phyloP scores from a whole-genome alignment of 192 early-diverging fungal genomes.

The Powellomyces hirtus region DNA sequence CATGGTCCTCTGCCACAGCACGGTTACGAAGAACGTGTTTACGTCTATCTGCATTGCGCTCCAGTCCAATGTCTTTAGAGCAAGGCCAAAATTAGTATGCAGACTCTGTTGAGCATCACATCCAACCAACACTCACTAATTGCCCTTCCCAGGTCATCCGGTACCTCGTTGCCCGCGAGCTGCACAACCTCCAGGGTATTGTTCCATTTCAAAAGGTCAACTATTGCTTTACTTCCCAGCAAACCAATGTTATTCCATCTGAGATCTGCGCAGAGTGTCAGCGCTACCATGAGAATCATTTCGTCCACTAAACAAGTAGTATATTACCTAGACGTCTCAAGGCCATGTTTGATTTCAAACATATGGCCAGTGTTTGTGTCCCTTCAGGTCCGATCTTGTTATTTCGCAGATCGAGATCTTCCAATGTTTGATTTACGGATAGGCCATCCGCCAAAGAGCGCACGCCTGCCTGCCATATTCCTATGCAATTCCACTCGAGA shows the following conservation, averaged over 20 bases:
- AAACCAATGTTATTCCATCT: conserved; percentile 59
- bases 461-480: conserved; percentile 57
- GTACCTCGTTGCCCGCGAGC: conserved; percentile 56
- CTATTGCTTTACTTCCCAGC: conserved; percentile 46
- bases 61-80: conserved; percentile 27
- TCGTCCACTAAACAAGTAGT: not conserved
- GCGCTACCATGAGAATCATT: not conserved
- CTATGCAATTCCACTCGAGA: conserved; percentile 64
- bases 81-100: no score
- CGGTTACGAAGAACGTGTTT: conserved; percentile 29
- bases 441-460: conserved; percentile 53
- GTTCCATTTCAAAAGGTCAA: conserved; percentile 52
- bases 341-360: conserved; percentile 47
- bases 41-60: conserved; percentile 41
- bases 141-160: conserved; percentile 43
- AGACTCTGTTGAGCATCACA: not conserved
- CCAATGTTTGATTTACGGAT: conserved; percentile 47
- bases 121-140: no score
- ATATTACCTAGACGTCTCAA: conserved; percentile 42
- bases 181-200: conserved; percentile 38
- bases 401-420: conserved; percentile 55
- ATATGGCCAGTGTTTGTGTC: conserved; percentile 36
- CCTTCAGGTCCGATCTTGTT: conserved; percentile 56
- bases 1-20: conserved; percentile 37
- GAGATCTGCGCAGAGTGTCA: conserved; percentile 35